phyloP scores from a whole-genome alignment of 192 early-diverging fungal genomes.

The Backusella sp. region DNA sequence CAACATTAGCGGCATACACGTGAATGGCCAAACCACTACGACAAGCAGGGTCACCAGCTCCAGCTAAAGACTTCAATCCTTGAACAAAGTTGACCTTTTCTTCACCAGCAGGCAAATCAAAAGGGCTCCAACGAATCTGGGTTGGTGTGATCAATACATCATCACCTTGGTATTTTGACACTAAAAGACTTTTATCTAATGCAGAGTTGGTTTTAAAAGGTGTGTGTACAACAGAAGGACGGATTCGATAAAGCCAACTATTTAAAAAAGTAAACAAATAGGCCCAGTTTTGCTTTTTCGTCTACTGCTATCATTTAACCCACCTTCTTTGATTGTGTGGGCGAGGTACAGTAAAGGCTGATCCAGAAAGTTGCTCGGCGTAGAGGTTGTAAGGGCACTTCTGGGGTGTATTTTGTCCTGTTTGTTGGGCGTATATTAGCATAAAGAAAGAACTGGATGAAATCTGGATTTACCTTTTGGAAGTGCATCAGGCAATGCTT shows the following conservation, averaged over 20 bases:
- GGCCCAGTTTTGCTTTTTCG: background rate
- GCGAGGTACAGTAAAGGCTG: slow-evolving; percentile 84
- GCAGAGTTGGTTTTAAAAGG: slow-evolving; percentile 53
- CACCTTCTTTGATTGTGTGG: slow-evolving; percentile 76
- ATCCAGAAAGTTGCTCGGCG: slow-evolving; percentile 93
- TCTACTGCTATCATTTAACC: background rate
- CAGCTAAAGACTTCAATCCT: slow-evolving; percentile 81
- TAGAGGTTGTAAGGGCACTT: slow-evolving; percentile 86
- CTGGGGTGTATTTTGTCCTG: slow-evolving; percentile 91
- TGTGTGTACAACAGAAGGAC: slow-evolving; percentile 81
- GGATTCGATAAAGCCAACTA: slow-evolving; percentile 96
- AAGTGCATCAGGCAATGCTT: slow-evolving; percentile 79
- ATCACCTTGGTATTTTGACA: slow-evolving; percentile 54
- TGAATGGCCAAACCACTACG: slow-evolving; percentile 83
- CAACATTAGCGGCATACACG: slow-evolving; percentile 73
- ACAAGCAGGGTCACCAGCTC: slow-evolving; percentile 79
- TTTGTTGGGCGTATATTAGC: background rate
- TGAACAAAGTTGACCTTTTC: slow-evolving; percentile 75
- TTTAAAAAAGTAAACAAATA: background rate
- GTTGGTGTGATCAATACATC: slow-evolving; percentile 73
- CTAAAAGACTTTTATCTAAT: slow-evolving; percentile 37
- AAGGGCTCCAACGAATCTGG: slow-evolving; percentile 93
- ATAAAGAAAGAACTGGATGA: background rate
- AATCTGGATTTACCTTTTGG: slow-evolving; percentile 59
- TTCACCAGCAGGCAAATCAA: slow-evolving; percentile 57